Evolutionary conservation across 2,329 filamentous ascomycete genomes (phyloP).

Genomic region (Trichoderma sp.): DNA sequence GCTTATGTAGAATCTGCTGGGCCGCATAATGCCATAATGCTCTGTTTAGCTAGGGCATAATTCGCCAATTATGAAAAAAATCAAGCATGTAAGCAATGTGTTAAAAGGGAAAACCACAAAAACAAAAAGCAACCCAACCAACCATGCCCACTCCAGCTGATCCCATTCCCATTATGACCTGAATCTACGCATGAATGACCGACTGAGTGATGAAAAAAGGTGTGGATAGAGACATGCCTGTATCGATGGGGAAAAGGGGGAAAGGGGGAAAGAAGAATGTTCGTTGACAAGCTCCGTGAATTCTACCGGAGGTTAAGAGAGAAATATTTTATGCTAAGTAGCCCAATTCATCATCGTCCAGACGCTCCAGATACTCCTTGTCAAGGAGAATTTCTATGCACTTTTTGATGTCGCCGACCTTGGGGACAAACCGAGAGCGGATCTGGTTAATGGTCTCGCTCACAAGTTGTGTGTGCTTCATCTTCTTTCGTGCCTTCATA

Average conservation of each 20-base stretch:
- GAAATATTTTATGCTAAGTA: conserved; percentile 73
- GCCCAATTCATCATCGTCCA: conserved; percentile 91
- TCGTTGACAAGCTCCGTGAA: conserved; percentile 4
- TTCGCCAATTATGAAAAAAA: not conserved
- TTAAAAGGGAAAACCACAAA: not conserved
- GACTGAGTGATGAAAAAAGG: not conserved
- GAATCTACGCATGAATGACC: conserved; percentile 15
- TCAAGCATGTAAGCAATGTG: not conserved
- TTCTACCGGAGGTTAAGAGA: not conserved
- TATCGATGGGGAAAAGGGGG: not conserved
- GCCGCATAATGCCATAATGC: not conserved
- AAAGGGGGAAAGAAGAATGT: not conserved
- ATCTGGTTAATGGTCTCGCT: conserved; percentile 96
- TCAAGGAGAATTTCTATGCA: conserved; percentile 98
- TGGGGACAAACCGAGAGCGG: conserved; percentile 86
- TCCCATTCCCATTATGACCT: conserved; percentile 11
- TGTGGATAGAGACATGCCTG: not conserved
- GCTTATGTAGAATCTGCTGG: not conserved
- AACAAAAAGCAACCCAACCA: not conserved
- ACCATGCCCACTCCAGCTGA: conserved; percentile 7
- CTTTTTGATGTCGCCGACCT: conserved; percentile 97
- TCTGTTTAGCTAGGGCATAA: not conserved
- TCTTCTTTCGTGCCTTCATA: conserved; percentile 99
- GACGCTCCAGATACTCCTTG: conserved; percentile 96
- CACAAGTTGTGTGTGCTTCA: conserved; percentile 95